Base-by-base conservation (phyloP, 257 asterid genomes). In the Ocimum tenuiflorum region DNA sequence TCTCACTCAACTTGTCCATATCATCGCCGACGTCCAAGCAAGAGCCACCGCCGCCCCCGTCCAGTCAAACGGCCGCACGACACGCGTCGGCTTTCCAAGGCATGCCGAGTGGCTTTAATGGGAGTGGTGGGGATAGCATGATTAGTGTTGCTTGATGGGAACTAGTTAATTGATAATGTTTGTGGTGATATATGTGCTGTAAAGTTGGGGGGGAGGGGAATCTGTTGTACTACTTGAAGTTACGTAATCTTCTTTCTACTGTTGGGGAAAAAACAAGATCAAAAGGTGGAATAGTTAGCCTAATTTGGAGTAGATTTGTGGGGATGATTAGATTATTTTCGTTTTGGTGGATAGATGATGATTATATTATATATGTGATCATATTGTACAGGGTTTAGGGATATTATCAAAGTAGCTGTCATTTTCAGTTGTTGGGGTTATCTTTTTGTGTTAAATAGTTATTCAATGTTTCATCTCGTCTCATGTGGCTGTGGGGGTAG, bases 91-190 rank as follows among this genome's bases (percentile, higher is more conserved):
- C 86, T 11, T 86, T 81, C 71, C 91, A 87, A 47, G 77, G 74
- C 19, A 75, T 88, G 86, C 83, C 94, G 1, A 70, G 77, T 8
- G 74, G 84, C 80, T 89, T 87, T 61, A 86, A 70, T 61, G 88
- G 80, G 33, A 78, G 84, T 72, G 87, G 95, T 78, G 96, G 96
- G 73, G 97, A 92, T 73, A 81, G 85, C 81, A 88, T 88, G 71
- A 89, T 91, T 14, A 88, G 95, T 70, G 98, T 91, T 50, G 96
- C 98, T 73, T 91, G 84, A 91, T 71, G 76, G 68, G 78, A 51
- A 60, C 63, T 11, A n/a, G n/a, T n/a, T 58, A 38, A 29, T 51
- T 49, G 50, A 41, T 70, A 31, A 64, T 74, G 39, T 49, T 36
- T 67, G 27, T 79, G 71, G 73, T 77, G 83, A 59, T 73, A 35